Percentiles rank a stretch among this genome's conserved stretches.
Evolutionary conservation across 768 basidiomycete genomes (phyloP).

Genomic region (Leccinum broughii): DNA sequence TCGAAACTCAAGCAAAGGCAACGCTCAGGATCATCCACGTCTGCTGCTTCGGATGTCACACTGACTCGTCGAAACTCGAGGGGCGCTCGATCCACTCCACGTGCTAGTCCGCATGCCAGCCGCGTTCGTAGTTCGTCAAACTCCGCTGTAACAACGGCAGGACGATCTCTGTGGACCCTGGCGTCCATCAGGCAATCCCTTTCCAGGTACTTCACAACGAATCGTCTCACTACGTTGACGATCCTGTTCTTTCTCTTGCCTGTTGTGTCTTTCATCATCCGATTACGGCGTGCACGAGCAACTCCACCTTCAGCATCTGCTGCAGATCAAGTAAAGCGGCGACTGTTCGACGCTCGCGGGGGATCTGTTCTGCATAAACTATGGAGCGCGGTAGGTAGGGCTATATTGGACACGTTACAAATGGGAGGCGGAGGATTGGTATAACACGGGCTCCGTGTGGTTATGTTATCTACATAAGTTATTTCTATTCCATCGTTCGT

Average conservation of each 20-base stretch:
- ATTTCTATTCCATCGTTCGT: conserved; percentile 8
- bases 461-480: conserved; percentile 6
- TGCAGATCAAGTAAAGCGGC: conserved; percentile 58
- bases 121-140: conserved; percentile 13
- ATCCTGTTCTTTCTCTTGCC: conserved; percentile 44
- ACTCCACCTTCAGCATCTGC: conserved; percentile 34
- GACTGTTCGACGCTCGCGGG: conserved; percentile 45
- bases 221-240: conserved; percentile 49
- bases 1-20: conserved; percentile 17
- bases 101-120: conserved; percentile 17
- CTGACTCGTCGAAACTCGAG: conserved; percentile 19
- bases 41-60: conserved; percentile 27
- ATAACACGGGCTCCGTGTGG: conserved; percentile 29
- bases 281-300: conserved; percentile 45
- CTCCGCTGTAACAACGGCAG: conserved; percentile 14
- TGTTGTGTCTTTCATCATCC: conserved; percentile 48
- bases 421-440: conserved; percentile 80
- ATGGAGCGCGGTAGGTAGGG: conserved; percentile 54
- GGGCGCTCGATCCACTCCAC: conserved; percentile 10
- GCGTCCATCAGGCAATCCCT: conserved; percentile 51
- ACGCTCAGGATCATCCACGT: conserved; percentile 24
- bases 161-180: conserved; percentile 29
- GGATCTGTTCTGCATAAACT: conserved; percentile 40
- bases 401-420: conserved; percentile 62
- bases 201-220: conserved; percentile 46